A percentile compares a stretch with the other conserved stretches of the same genome.
phyloP scores from a whole-genome alignment of 2,329 filamentous ascomycete genomes.

The Xylaria sp. region DNA sequence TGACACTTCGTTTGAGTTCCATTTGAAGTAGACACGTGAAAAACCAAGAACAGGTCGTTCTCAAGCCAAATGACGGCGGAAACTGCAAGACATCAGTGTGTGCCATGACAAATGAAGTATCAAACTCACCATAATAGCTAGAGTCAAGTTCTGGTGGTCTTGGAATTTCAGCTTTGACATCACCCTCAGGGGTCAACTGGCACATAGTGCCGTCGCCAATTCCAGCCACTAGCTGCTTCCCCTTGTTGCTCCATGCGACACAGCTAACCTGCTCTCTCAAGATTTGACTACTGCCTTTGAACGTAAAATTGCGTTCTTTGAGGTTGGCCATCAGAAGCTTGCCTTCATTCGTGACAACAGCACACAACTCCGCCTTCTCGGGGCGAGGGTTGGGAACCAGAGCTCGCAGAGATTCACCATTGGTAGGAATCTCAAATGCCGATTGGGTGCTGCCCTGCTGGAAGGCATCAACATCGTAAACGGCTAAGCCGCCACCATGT shows the following conservation, averaged over 20 bases:
- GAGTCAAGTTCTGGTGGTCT: constrained; percentile 74
- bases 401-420: constrained; percentile 76
- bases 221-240: constrained; percentile 92
- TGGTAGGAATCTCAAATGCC: constrained; percentile 80
- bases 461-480: constrained; percentile 80
- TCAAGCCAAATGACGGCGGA: constrained; percentile 89
- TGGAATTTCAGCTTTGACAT: constrained; percentile 80
- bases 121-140: constrained; percentile 72
- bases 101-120: constrained; percentile 13
- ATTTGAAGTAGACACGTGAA: constrained; percentile 76
- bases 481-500: constrained; percentile 80
- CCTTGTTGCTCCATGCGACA: constrained; percentile 89
- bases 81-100: constrained; percentile 60
- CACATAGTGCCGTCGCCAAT: constrained; percentile 80
- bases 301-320: constrained; percentile 69
- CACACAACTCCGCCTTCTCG: constrained; percentile 79
- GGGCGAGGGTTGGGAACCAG: constrained; percentile 83
- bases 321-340: constrained; percentile 87
- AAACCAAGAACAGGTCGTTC: constrained; percentile 83
- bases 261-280: constrained; percentile 83
- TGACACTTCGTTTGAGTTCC: constrained; percentile 78
- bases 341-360: constrained; percentile 81
- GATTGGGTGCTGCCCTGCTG: constrained; percentile 73
- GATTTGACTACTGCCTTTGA: constrained; percentile 67
- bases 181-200: constrained; percentile 86